A percentile compares a stretch with the other conserved stretches of the same genome.
phyloP scores from a whole-genome alignment of 495 filamentous ascomycete genomes.

The Penicillium salamii region DNA sequence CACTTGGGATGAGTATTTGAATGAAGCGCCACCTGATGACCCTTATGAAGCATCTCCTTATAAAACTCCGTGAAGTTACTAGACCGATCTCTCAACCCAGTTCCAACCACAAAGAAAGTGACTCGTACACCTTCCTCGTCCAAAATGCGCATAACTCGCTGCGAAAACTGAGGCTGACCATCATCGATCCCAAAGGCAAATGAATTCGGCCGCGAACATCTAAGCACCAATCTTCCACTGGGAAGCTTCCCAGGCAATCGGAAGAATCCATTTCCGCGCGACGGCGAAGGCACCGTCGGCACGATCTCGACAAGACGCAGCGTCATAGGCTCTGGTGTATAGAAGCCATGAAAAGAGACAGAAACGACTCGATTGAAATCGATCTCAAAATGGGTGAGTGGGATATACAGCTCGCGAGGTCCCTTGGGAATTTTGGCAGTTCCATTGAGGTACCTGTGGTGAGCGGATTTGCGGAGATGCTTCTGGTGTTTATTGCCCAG shows the following conservation, averaged over 20 bases:
- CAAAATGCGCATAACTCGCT: conserved; percentile 63
- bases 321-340: conserved; percentile 47
- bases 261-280: conserved; percentile 27
- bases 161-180: conserved; percentile 60
- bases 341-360: conserved; percentile 69
- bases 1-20: conserved; percentile 69
- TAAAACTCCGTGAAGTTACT: conserved; percentile 65
- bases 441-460: neutral
- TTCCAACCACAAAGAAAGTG: conserved; percentile 77
- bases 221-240: conserved; percentile 58
- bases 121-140: conserved; percentile 61
- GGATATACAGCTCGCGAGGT: conserved; percentile 63
- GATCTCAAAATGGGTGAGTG: conserved; percentile 70
- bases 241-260: conserved; percentile 59
- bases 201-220: conserved; percentile 67
- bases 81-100: conserved; percentile 55
- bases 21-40: conserved; percentile 76
- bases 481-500: too few relatives aligned
- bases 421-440: neutral
- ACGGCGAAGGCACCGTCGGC: conserved; percentile 41
- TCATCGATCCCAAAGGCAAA: conserved; percentile 85
- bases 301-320: conserved; percentile 67
- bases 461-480: neutral
- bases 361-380: conserved; percentile 59
- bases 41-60: conserved; percentile 58